These are phyloP conservation scores for Pinus taeda DNA, from an alignment of 75 land plant genomes.

Conservation along the genomic window DNA sequence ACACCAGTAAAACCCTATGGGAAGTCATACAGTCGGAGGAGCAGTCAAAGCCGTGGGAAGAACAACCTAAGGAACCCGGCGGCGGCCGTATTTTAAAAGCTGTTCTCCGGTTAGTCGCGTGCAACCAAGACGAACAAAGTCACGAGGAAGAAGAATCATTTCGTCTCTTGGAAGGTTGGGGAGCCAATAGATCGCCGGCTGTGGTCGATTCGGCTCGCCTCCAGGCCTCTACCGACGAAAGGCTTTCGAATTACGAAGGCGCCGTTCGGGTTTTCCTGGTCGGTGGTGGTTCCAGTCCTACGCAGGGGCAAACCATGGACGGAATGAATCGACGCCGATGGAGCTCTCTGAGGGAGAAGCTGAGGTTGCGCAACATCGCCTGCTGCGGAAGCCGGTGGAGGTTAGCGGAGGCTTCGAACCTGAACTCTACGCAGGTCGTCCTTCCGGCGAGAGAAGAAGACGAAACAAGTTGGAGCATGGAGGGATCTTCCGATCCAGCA, in stretches of 20 bases:
- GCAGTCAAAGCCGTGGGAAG: neutral
- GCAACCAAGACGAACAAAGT: slow-evolving; percentile 2
- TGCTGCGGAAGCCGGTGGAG: slow-evolving; percentile 4
- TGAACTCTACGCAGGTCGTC: neutral
- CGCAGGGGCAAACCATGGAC: slow-evolving; percentile 1
- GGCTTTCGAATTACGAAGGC: neutral
- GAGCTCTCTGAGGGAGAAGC: neutral
- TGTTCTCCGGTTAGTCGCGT: neutral
- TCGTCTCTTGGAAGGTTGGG: neutral
- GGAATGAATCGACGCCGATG: slow-evolving; percentile 1
- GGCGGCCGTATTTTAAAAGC: neutral
- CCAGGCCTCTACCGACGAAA: neutral
- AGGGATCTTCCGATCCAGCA: neutral
- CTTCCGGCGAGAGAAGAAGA: neutral
- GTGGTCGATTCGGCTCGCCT: slow-evolving; percentile 5
- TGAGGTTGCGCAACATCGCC: slow-evolving; percentile 1
- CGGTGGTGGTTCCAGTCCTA: neutral
- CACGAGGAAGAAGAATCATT: slow-evolving; percentile 4
- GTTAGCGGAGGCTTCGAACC: neutral
- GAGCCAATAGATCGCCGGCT: slow-evolving; percentile 2
- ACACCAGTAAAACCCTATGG: neutral
- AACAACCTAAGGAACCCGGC: neutral
- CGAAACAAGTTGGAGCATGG: neutral
- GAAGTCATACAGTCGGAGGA: slow-evolving; percentile 10
- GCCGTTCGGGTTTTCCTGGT: slow-evolving; percentile 7